Base-by-base conservation (phyloP, 1,284 basidiomycete genomes). In the Trichosporon coremiiforme region DNA sequence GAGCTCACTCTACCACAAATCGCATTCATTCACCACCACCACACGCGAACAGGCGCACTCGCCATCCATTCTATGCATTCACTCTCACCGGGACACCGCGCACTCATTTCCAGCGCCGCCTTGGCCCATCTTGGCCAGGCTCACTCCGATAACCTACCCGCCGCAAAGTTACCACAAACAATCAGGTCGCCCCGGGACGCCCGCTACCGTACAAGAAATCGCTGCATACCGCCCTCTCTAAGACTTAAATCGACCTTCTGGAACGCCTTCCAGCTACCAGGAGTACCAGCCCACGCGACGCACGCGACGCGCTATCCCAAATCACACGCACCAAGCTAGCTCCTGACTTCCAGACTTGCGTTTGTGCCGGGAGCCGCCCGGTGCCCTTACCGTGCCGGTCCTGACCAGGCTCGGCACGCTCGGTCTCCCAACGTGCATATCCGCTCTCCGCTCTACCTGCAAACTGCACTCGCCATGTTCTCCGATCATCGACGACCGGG, bases 401-500 rank as follows among this genome's bases (percentile, higher is more conserved):
- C n/a, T 35, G 33, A 17, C 45, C 50, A 25, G 50, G 50, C 50
- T 47, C 50, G 50, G 50, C 31, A 31, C 15, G 9, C 57, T 62
- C 57, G 57, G 57, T 62, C 57, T 62, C 57, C 25, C 15, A 33
- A 62, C 57, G 31, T 35, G 13, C 57, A 62, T 62, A 31, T 62
- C 31, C 57, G 57, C 57, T n/a, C 50, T 10, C 50, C 50, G 20
- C 50, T 7, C 50, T 7, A 7, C 22, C 50, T 22, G 50, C 22
- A 20, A 20, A 25, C 6, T 53, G 20, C 50, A 53, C 50, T 53
- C 25, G 6, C 45, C 25, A 5, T 29, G 29, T 57, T 25, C 13
- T 22, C 50, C 50, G 17, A 17, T 66, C 73, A 79, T 70, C 77
- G 73, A 65, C 79, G 76, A 31, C 71, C 62, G 8, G 80, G 79